A percentile compares a stretch with the other conserved stretches of the same genome.
Evolutionary conservation across 2,329 filamentous ascomycete species (phyloP).

Genomic region (Talaromyces sp.): DNA sequence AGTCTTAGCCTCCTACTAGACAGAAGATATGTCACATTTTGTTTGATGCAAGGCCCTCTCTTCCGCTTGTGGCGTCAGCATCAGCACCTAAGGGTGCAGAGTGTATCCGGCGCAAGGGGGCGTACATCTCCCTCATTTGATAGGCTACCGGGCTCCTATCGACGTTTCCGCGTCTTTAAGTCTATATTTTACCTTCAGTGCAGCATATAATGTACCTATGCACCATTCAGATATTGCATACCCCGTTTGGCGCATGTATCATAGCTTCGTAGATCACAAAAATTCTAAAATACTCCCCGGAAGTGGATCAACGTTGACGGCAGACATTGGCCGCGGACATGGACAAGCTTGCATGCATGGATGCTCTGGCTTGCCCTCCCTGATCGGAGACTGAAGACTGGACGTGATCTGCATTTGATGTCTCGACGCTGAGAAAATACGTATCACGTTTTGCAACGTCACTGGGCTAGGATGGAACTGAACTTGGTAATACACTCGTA

Average conservation of each 20-base stretch:
- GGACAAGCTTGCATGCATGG: neutral
- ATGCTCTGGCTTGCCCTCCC: neutral
- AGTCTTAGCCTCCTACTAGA: neutral
- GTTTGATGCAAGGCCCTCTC: conserved; percentile 4
- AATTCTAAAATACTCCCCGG: conserved; percentile 6
- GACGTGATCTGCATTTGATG: neutral
- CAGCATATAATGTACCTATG: neutral
- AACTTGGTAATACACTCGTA: neutral
- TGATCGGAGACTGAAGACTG: neutral
- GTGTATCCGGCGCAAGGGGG: conserved; percentile 12
- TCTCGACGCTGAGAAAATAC: neutral
- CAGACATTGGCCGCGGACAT: neutral
- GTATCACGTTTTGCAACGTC: neutral
- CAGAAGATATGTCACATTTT: conserved; percentile 4
- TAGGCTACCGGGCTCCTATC: neutral
- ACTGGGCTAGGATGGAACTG: neutral
- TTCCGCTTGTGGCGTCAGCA: neutral
- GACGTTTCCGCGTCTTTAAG: neutral
- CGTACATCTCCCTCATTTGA: neutral
- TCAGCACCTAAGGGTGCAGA: neutral
- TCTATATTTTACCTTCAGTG: neutral
- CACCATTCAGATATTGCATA: neutral
- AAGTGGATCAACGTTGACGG: neutral
- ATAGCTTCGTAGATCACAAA: neutral
- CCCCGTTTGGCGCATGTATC: conserved; percentile 4